Evolutionary conservation across 2,329 filamentous ascomycete genomes (phyloP).

Genomic region (Fusarium virguliforme): DNA sequence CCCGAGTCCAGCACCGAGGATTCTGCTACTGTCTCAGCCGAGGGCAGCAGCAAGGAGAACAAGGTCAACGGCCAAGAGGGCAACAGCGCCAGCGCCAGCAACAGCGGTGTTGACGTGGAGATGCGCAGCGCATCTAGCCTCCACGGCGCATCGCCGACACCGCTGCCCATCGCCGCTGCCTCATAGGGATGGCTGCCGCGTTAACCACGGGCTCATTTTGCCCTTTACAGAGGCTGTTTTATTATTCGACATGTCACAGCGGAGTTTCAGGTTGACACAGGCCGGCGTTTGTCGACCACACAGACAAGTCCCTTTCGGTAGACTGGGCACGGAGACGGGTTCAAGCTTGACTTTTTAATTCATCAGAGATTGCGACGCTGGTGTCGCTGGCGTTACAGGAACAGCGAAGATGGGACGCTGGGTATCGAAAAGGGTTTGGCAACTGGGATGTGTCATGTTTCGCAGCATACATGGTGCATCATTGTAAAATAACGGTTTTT

Average conservation of each 20-base stretch:
- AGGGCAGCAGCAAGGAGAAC: conserved; percentile 75
- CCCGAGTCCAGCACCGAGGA: conserved; percentile 65
- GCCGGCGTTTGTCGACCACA: conserved; percentile 24
- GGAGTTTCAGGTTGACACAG: conserved; percentile 41
- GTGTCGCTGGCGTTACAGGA: conserved; percentile 53
- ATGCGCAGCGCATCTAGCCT: conserved; percentile 69
- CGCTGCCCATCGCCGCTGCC: conserved; percentile 64
- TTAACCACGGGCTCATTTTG: conserved; percentile 11
- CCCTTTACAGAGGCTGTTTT: conserved; percentile 35
- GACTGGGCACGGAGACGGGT: conserved; percentile 37
- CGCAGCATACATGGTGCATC: conserved; percentile 22
- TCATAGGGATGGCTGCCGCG: conserved; percentile 51
- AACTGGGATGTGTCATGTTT: conserved; percentile 24
- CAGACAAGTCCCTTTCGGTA: conserved; percentile 29
- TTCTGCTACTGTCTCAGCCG: conserved; percentile 63
- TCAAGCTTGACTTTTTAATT: conserved; percentile 22
- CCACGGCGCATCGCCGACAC: conserved; percentile 68
- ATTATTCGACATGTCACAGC: conserved; percentile 29
- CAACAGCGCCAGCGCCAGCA: conserved; percentile 65
- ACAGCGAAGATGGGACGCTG: conserved; percentile 39
- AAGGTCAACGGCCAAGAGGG: conserved; percentile 71
- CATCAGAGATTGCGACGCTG: conserved; percentile 45
- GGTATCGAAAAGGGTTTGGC: conserved; percentile 37
- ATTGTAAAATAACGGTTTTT: conserved; percentile 39
- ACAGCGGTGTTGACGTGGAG: conserved; percentile 66